Percentiles rank a stretch among this genome's conserved stretches.
These are phyloP conservation scores for Picea engelmannii DNA, from an alignment of 83 land plant genomes.

Conservation along the genomic window DNA sequence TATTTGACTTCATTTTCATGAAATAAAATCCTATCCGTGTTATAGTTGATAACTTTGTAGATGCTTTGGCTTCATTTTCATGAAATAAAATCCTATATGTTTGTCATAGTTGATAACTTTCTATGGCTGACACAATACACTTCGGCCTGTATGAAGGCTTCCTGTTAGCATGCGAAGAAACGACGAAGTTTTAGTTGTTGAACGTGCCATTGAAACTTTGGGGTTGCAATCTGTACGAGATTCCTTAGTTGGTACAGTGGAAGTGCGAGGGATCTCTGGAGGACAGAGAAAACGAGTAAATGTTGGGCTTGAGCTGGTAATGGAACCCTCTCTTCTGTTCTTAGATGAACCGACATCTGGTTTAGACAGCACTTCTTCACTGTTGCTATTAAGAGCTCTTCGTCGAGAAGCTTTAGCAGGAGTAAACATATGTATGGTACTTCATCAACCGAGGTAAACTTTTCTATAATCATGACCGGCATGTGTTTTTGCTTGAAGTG, in stretches of 20 bases:
- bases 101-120: background rate
- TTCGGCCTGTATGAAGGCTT: conserved; percentile 45
- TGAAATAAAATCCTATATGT: background rate
- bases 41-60: background rate
- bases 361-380: conserved; percentile 95
- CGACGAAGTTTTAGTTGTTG: conserved; percentile 85
- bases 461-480: background rate
- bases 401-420: conserved; percentile 91
- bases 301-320: conserved; percentile 97
- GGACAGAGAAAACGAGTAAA: conserved; percentile 98
- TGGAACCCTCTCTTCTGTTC: conserved; percentile 95
- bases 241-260: conserved; percentile 93
- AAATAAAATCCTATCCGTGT: background rate
- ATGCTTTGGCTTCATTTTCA: background rate
- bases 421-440: conserved; percentile 86
- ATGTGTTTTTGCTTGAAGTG: background rate
- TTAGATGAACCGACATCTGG: conserved; percentile 99
- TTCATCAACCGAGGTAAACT: conserved; percentile 95
- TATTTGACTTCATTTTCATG: background rate
- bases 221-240: conserved; percentile 81
- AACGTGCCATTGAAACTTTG: conserved; percentile 88
- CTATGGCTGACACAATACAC: conserved; percentile 2
- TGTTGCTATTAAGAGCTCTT: conserved; percentile 85
- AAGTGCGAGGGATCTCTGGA: conserved; percentile 96
- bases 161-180: conserved; percentile 60